Evolutionary conservation across 768 basidiomycete genomes (phyloP).

Genomic region (Galerina marginata): DNA sequence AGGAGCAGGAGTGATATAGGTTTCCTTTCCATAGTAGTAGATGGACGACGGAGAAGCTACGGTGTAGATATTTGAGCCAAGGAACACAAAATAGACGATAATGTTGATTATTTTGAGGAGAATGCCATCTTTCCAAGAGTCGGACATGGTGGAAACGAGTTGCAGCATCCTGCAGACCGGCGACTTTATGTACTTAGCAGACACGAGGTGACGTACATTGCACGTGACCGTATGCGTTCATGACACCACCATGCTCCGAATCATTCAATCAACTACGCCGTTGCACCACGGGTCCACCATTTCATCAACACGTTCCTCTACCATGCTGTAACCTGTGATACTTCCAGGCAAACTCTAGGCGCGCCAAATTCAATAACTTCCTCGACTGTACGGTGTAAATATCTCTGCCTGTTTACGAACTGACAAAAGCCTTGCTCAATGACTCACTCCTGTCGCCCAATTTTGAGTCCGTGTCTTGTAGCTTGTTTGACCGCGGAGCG

Average conservation of each 20-base stretch:
- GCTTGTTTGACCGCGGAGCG: no score
- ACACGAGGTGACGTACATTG: slow-evolving; percentile 23
- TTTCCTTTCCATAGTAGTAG: slow-evolving; percentile 79
- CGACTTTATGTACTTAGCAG: slow-evolving; percentile 24
- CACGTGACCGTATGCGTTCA: slow-evolving; percentile 13
- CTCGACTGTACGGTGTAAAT: no score
- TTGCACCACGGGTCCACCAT: slow-evolving; percentile 1
- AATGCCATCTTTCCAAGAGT: slow-evolving; percentile 79
- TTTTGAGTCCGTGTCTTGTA: no score
- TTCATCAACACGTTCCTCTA: background rate
- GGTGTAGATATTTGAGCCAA: slow-evolving; percentile 91
- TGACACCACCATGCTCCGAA: slow-evolving; percentile 11
- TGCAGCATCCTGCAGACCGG: slow-evolving; percentile 13
- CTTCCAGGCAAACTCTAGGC: background rate
- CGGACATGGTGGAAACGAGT: slow-evolving; percentile 51
- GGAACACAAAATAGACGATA: slow-evolving; percentile 80
- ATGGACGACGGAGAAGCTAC: slow-evolving; percentile 75
- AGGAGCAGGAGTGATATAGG: slow-evolving; percentile 92
- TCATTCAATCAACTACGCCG: background rate
- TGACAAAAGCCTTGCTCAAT: no score
- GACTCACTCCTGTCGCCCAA: no score
- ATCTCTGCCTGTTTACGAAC: no score
- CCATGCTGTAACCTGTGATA: background rate
- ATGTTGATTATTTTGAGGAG: slow-evolving; percentile 87
- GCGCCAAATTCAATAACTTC: background rate